phyloP scores from a whole-genome alignment of 1,284 basidiomycete genomes.

The Chalciporus sp. region DNA sequence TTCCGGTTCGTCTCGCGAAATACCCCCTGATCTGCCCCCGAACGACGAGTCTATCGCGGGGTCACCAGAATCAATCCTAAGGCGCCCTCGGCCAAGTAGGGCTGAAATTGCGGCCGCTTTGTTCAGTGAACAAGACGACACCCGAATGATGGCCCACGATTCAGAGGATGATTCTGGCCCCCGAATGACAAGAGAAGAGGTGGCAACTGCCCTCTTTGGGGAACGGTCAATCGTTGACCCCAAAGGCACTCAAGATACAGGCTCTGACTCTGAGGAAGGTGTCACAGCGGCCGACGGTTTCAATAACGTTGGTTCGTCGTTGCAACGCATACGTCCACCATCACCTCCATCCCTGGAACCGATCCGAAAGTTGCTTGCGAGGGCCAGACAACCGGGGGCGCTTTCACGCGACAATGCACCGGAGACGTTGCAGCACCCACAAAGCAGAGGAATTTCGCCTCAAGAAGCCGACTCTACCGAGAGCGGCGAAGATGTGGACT shows the following conservation, averaged over 20 bases:
- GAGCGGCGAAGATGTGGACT: slow-evolving; percentile 4
- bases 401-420: slow-evolving; percentile 5
- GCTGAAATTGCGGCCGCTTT: neutral
- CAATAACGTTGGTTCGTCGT: neutral
- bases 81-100: neutral
- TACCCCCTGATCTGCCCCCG: slow-evolving; percentile 3
- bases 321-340: slow-evolving; percentile 2
- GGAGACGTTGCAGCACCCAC: slow-evolving; percentile 10
- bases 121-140: neutral
- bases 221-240: neutral
- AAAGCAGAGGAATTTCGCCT: slow-evolving; percentile 2
- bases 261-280: slow-evolving; percentile 13
- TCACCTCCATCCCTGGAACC: slow-evolving; percentile 14
- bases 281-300: slow-evolving; percentile 2
- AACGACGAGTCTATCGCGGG: neutral
- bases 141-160: neutral
- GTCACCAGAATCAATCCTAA: neutral
- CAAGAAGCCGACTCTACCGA: slow-evolving; percentile 13
- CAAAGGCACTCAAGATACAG: neutral
- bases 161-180: neutral
- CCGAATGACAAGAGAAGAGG: neutral
- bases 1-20: neutral
- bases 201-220: neutral
- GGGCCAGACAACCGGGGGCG: slow-evolving; percentile 10
- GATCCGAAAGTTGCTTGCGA: slow-evolving; percentile 16